A percentile compares a stretch with the other conserved stretches of the same genome.
These are phyloP conservation scores for Pezicula rhizophila DNA, from an alignment of 2,329 filamentous ascomycete genomes.

Conservation along the genomic window DNA sequence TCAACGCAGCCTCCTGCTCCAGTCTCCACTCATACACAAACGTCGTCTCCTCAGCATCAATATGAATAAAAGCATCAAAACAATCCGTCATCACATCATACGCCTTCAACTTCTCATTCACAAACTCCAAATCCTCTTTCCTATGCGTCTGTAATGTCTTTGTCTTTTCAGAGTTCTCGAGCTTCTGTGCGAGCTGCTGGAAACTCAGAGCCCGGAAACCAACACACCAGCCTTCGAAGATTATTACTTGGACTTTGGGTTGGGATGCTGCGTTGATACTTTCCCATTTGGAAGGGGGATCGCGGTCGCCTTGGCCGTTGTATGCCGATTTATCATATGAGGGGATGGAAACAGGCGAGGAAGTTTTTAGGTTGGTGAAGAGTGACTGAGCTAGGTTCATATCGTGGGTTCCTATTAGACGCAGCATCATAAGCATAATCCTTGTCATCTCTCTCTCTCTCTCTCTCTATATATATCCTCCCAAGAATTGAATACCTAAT, in stretches of 20 bases:
- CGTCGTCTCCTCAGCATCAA: conserved; percentile 53
- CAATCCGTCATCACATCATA: conserved; percentile 55
- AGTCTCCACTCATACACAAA: conserved; percentile 65
- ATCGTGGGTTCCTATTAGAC: conserved; percentile 50
- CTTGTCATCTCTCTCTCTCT: no score
- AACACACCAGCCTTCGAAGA: conserved; percentile 71
- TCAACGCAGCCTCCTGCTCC: conserved; percentile 56
- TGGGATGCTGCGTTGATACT: conserved; percentile 29
- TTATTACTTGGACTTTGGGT: conserved; percentile 40
- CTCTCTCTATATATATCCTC: not conserved
- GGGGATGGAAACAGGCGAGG: conserved; percentile 47
- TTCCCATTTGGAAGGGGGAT: conserved; percentile 45
- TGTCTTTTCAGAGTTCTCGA: conserved; percentile 30
- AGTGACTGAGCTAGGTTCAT: conserved; percentile 46
- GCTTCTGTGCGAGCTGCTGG: conserved; percentile 38
- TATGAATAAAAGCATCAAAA: conserved; percentile 59
- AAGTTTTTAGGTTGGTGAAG: conserved; percentile 45
- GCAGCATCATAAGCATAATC: not conserved
- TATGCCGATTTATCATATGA: conserved; percentile 62
- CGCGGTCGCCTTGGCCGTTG: conserved; percentile 57
- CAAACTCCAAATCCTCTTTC: conserved; percentile 48
- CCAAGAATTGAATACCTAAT: not conserved
- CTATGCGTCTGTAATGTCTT: conserved; percentile 44
- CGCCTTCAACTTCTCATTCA: conserved; percentile 50
- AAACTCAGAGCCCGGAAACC: conserved; percentile 55